Conservation (phyloP, 129 eudicot genomes). For the Tanacetum coccineum region DNA sequence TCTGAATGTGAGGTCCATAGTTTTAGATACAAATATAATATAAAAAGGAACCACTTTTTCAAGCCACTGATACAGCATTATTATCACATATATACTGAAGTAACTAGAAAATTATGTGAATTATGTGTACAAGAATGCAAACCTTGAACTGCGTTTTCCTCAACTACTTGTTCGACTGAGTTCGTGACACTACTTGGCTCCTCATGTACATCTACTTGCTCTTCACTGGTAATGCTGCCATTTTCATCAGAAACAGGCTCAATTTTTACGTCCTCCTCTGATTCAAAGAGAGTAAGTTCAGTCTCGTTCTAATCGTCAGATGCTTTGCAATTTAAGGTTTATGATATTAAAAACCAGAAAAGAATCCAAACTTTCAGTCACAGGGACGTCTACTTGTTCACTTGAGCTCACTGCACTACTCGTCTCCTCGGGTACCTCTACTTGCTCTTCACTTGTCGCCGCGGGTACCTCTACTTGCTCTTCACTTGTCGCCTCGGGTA, state of each 20-base stretch:
- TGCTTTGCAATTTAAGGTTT: constrained; percentile 3
- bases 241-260: constrained; percentile 24
- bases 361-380: constrained; percentile 33
- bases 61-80: too few relatives aligned
- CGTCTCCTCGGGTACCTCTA: constrained; percentile 30
- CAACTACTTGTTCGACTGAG: constrained; percentile 38
- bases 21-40: neutral
- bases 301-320: too few relatives aligned
- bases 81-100: neutral
- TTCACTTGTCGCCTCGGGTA: too few relatives aligned
- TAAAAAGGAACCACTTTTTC: too few relatives aligned
- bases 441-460: too few relatives aligned
- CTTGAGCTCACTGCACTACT: constrained; percentile 24
- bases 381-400: constrained; percentile 28
- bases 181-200: constrained; percentile 27
- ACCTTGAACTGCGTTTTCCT: constrained; percentile 40
- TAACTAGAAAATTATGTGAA: neutral
- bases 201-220: constrained; percentile 24
- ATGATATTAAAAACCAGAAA: neutral
- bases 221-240: constrained; percentile 24
- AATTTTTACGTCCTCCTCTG: constrained; percentile 8
- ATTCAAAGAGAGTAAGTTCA: constrained; percentile 16
- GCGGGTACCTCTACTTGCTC: too few relatives aligned
- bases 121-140: constrained; percentile 10
- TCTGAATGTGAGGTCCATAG: too few relatives aligned